Percentiles rank a stretch among this genome's conserved stretches.
These are phyloP conservation scores for Tricholoma saponaceum DNA, from an alignment of 768 basidiomycete species.

Conservation along the genomic window DNA sequence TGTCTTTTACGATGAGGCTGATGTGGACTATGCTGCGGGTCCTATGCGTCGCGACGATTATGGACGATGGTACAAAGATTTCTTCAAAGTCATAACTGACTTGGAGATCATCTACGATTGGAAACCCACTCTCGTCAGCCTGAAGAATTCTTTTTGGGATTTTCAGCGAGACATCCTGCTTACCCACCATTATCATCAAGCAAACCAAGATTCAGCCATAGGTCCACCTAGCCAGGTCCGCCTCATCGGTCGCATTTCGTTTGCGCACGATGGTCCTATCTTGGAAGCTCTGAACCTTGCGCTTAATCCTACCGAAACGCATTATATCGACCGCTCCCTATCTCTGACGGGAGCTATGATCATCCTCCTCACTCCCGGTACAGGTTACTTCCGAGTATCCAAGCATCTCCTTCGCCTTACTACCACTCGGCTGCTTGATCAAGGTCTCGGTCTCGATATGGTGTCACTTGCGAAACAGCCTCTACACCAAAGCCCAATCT, in stretches of 20 bases:
- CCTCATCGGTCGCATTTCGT: conserved; percentile 74
- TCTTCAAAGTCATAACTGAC: conserved; percentile 94
- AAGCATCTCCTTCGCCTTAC: conserved; percentile 89
- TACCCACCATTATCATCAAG: conserved; percentile 83
- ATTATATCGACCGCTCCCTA: conserved; percentile 93
- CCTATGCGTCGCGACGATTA: conserved; percentile 74
- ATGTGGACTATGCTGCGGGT: conserved; percentile 79
- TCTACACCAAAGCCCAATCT: conserved; percentile 89
- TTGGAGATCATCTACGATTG: conserved; percentile 85
- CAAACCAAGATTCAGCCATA: conserved; percentile 42
- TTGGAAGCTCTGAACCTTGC: conserved; percentile 92
- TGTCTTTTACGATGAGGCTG: conserved; percentile 80
- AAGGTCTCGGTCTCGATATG: conserved; percentile 87
- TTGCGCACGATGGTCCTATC: conserved; percentile 93
- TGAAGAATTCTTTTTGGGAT: conserved; percentile 87
- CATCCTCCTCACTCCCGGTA: conserved; percentile 88
- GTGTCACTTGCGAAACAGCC: conserved; percentile 89
- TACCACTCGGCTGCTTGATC: conserved; percentile 89
- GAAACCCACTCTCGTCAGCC: conserved; percentile 78
- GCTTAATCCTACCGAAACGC: conserved; percentile 88
- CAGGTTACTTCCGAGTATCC: conserved; percentile 89
- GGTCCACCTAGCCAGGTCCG: conserved; percentile 55
- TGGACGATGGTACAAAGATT: conserved; percentile 87
- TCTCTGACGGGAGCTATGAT: conserved; percentile 83
- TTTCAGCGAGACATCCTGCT: conserved; percentile 91